phyloP scores from a whole-genome alignment of 306 rosid species.

The Erythrophleum fordii region DNA sequence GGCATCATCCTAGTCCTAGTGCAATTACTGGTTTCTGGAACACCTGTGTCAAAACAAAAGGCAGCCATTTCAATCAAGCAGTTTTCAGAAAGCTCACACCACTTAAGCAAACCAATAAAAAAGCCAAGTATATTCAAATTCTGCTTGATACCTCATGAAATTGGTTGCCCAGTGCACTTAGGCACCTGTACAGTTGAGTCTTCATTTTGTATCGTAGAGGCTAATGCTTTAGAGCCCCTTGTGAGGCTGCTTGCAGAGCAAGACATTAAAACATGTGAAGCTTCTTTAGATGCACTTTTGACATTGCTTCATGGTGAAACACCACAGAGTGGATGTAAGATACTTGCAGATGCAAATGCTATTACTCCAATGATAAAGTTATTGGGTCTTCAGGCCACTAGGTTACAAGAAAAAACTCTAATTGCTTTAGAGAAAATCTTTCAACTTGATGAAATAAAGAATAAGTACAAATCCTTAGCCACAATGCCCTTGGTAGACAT shows the following conservation, averaged over 20 bases:
- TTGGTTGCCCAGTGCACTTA: constrained; percentile 57
- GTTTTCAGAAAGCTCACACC: constrained; percentile 63
- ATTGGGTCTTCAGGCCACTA: constrained; percentile 38
- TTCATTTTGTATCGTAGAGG: constrained; percentile 65
- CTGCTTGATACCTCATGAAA: constrained; percentile 46
- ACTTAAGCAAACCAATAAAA: constrained; percentile 60
- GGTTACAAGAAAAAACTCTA: constrained; percentile 57
- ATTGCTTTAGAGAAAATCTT: constrained; percentile 57
- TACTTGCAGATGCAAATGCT: constrained; percentile 59
- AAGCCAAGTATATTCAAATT: constrained; percentile 38
- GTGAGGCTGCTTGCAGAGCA: constrained; percentile 61
- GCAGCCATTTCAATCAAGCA: constrained; percentile 67
- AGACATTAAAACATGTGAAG: constrained; percentile 56
- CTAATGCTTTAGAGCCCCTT: constrained; percentile 64
- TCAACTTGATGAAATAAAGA: constrained; percentile 51
- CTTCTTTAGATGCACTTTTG: constrained; percentile 61
- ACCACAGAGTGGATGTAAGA: constrained; percentile 53
- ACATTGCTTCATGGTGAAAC: constrained; percentile 54
- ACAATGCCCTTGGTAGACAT: constrained; percentile 62
- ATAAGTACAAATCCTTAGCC: constrained; percentile 45
- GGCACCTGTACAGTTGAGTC: constrained; percentile 62
- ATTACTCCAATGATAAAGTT: constrained; percentile 48
- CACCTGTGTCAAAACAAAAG: constrained; percentile 50
- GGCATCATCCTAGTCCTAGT: constrained; percentile 65
- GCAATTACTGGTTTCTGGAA: constrained; percentile 58